Percentiles rank a stretch among this genome's conserved stretches.
These are phyloP conservation scores for Rhynchospora pubera DNA, from an alignment of 176 grass and related monocot genomes.

Conservation along the genomic window DNA sequence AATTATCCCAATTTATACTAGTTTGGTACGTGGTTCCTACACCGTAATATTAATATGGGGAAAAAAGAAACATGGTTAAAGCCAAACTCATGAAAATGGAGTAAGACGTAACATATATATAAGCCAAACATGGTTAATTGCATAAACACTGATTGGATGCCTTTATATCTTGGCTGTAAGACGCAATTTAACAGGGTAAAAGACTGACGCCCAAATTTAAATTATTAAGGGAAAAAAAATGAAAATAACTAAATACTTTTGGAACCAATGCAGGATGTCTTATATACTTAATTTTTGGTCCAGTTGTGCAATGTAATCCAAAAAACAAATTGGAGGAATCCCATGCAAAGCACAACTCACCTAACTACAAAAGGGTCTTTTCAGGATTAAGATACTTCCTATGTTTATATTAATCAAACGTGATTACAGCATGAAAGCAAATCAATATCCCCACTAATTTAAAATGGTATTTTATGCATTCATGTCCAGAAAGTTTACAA, in stretches of 20 bases:
- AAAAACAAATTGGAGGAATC: constrained; percentile 22
- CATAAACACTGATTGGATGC: too few relatives aligned
- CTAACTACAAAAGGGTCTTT: constrained; percentile 21
- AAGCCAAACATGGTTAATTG: too few relatives aligned
- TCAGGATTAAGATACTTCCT: constrained; percentile 9
- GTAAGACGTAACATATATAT: too few relatives aligned
- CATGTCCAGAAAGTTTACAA: background rate
- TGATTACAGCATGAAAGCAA: constrained; percentile 20
- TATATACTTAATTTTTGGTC: background rate
- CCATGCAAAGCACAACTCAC: constrained; percentile 11
- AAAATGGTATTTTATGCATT: background rate
- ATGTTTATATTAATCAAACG: constrained; percentile 18
- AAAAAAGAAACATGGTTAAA: background rate
- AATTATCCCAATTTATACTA: background rate
- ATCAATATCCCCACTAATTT: constrained; percentile 10
- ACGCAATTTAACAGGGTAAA: background rate
- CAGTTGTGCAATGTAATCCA: background rate
- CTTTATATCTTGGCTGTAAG: too few relatives aligned
- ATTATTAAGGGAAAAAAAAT: background rate
- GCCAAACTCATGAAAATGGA: too few relatives aligned
- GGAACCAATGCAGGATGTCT: background rate
- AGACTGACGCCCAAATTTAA: background rate
- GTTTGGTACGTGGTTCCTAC: background rate
- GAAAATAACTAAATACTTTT: background rate
- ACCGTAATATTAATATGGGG: background rate